Evolutionary conservation across 257 asterid species (phyloP), one percentile per base, ranked within the genome.

Genomic region (Solanum commersonii): DNA sequence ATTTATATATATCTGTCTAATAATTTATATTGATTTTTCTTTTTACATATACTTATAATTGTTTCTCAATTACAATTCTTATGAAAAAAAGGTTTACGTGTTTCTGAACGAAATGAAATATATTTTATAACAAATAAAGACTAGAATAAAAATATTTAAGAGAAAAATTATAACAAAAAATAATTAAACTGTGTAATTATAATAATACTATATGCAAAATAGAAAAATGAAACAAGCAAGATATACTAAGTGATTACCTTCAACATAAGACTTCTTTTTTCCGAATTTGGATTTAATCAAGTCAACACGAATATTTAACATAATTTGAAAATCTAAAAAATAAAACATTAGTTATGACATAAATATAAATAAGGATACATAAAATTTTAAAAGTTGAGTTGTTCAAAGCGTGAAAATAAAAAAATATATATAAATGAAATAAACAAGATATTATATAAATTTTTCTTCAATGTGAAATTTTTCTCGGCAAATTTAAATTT

Each of bases 401-500:
- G 27, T 27, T 27, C 10, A 13, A n/a, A 65, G 34, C 0, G 0
- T 11, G 4, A 25, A 12, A 12, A 68, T 27, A 15, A 68, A 31
- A 27, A 27, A 27, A 1, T 0, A 10, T 67, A 13, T 5, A 6
- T 6, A 13, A 70, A 70, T 15, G 9, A 70, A 14, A 14, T 1
- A 14, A 29, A 29, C 5, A 14, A 29, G 76, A 29, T 70, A 29
- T 70, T 12, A 70, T 70, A 67, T 22, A 8, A 2, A 0, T n/a
- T 22, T 10, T 63, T 63, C 31, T 2, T 1, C 37, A 68, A 14
- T 22, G 7, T 6, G 37, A 68, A 1, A 0, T 11, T 13, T 31
- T 31, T 16, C 0, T 3, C 1, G 4, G 0, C 9, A 31, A 31
- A 14, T 7, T 71, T 2, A 7, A 71, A 8, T 31, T 7, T 16